A percentile compares a stretch with the other conserved stretches of the same genome.
phyloP scores from a whole-genome alignment of 345 rosid genomes.

The Populus alba region DNA sequence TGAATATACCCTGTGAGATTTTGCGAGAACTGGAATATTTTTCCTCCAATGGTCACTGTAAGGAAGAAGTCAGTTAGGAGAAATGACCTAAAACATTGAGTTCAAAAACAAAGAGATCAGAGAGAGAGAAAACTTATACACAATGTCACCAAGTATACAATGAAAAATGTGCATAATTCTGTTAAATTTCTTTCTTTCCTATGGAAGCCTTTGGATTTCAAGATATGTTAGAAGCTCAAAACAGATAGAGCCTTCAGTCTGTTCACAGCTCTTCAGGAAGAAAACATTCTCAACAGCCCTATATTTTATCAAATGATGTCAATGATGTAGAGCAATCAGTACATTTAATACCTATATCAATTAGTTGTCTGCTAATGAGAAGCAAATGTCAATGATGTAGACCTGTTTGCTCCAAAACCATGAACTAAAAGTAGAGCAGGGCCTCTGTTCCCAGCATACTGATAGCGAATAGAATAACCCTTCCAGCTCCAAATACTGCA shows the following conservation, averaged over 20 bases:
- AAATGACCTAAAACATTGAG: not conserved
- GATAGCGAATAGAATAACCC: slow-evolving; percentile 81
- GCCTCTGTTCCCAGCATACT: slow-evolving; percentile 63
- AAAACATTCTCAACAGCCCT: too few relatives aligned
- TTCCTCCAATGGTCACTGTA: slow-evolving; percentile 87
- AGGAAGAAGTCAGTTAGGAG: not conserved
- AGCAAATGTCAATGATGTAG: slow-evolving; percentile 51
- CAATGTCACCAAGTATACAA: not conserved
- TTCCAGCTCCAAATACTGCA: slow-evolving; percentile 82
- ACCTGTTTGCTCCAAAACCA: slow-evolving; percentile 99
- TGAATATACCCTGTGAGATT: slow-evolving; percentile 62
- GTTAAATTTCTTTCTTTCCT: not conserved
- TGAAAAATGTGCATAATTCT: slow-evolving; percentile 4
- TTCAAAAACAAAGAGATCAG: not conserved
- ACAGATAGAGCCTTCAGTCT: too few relatives aligned
- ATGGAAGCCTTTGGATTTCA: not conserved
- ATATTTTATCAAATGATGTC: not conserved
- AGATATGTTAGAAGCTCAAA: not conserved
- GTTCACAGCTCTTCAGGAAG: too few relatives aligned
- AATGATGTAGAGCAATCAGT: slow-evolving; percentile 12
- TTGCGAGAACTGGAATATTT: slow-evolving; percentile 74
- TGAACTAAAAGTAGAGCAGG: slow-evolving; percentile 83
- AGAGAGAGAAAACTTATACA: not conserved
- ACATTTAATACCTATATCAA: slow-evolving; percentile 51
- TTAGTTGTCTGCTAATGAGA: slow-evolving; percentile 50